These are phyloP conservation scores for Emmonsia crescens DNA, from an alignment of 2,329 filamentous ascomycete genomes.

Conservation along the genomic window DNA sequence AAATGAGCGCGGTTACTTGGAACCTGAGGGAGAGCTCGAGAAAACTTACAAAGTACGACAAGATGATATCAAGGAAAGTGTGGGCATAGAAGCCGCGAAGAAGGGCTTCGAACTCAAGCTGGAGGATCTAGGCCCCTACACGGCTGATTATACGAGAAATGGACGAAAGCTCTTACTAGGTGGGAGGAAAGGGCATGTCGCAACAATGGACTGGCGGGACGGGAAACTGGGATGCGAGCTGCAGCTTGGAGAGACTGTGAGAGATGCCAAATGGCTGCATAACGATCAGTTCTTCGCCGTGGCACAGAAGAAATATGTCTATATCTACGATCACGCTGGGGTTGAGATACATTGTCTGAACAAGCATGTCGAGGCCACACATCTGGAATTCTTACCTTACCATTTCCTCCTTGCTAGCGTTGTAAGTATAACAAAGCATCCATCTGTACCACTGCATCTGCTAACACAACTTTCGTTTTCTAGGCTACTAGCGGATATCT, in stretches of 20 bases:
- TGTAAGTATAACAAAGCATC: constrained; percentile 40
- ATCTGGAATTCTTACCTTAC: constrained; percentile 93
- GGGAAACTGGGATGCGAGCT: constrained; percentile 86
- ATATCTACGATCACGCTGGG: constrained; percentile 87
- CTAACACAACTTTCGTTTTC: constrained; percentile 1
- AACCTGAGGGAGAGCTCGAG: constrained; percentile 80
- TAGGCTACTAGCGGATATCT: constrained; percentile 68
- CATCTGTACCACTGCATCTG: neutral
- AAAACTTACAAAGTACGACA: constrained; percentile 87
- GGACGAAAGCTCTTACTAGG: constrained; percentile 76
- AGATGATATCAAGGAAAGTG: constrained; percentile 64
- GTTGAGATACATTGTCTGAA: constrained; percentile 86
- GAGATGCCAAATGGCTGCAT: constrained; percentile 85
- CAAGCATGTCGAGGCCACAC: constrained; percentile 81
- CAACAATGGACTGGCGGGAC: constrained; percentile 91
- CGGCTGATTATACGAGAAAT: constrained; percentile 80
- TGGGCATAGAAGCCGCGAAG: constrained; percentile 75
- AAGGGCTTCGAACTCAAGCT: constrained; percentile 87
- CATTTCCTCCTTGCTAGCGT: constrained; percentile 87
- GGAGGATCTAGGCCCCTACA: constrained; percentile 72
- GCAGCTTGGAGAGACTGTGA: constrained; percentile 79
- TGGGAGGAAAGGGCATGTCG: constrained; percentile 86
- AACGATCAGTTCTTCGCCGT: constrained; percentile 91
- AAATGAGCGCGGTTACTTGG: constrained; percentile 72
- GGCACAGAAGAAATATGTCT: constrained; percentile 91